Percentiles rank a stretch among this genome's conserved stretches.
Conservation (phyloP, 1,284 basidiomycete genomes). For the Schizophyllum commune region DNA sequence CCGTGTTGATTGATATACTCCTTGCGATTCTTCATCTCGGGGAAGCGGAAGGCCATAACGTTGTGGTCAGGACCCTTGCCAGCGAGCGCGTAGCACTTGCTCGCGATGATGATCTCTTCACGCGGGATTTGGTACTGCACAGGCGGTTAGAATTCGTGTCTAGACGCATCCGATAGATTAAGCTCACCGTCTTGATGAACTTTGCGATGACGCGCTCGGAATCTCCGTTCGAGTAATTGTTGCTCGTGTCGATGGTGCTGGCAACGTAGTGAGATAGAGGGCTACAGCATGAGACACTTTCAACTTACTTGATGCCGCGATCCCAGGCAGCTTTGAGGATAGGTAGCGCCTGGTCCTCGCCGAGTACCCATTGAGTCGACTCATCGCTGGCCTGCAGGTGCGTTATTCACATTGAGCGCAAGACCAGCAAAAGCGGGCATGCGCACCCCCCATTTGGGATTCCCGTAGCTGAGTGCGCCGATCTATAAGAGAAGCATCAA, state of each 20-base stretch:
- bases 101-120: constrained; percentile 39
- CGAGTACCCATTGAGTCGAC: constrained; percentile 27
- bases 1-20: constrained; percentile 36
- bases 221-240: constrained; percentile 46
- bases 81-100: constrained; percentile 25
- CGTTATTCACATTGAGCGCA: not conserved
- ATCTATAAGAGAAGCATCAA: constrained; percentile 14
- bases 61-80: not conserved
- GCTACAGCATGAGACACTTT: no score
- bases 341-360: constrained; percentile 32
- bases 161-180: not conserved
- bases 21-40: constrained; percentile 11
- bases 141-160: not conserved
- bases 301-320: constrained; percentile 23
- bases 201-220: constrained; percentile 39
- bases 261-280: constrained; percentile 14
- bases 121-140: constrained; percentile 45
- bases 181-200: constrained; percentile 38
- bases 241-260: constrained; percentile 48
- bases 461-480: constrained; percentile 33
- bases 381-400: not conserved
- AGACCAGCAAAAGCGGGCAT: not conserved
- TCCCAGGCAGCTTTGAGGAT: constrained; percentile 43
- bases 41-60: constrained; percentile 13
- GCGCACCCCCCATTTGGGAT: constrained; percentile 19